These are phyloP conservation scores for Calonectria hawksworthii DNA, from an alignment of 2,329 filamentous ascomycete species.

Conservation along the genomic window DNA sequence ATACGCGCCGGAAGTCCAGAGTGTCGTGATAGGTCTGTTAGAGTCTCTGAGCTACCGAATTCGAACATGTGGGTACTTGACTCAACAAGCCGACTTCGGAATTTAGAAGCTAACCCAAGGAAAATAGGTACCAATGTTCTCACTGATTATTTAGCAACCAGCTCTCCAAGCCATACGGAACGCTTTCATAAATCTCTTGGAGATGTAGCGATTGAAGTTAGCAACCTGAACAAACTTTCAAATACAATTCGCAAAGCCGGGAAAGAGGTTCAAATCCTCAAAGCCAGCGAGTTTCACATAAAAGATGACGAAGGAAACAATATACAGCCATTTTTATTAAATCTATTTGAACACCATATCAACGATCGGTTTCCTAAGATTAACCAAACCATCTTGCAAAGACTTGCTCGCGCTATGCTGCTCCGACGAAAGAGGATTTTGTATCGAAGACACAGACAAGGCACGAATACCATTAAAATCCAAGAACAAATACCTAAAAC, in stretches of 20 bases:
- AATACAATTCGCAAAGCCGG: conserved; percentile 24
- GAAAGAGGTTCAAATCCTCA: conserved; percentile 21
- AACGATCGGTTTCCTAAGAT: conserved; percentile 16
- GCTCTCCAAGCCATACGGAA: too few relatives aligned
- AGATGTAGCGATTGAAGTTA: neutral
- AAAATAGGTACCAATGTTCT: neutral
- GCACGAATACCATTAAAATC: neutral
- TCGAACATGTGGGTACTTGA: conserved; percentile 9
- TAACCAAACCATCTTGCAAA: neutral
- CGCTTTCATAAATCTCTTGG: neutral
- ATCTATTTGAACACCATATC: conserved; percentile 18
- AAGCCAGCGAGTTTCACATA: conserved; percentile 18
- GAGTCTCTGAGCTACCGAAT: conserved; percentile 26
- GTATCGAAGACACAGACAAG: conserved; percentile 24
- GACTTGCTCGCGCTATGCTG: conserved; percentile 29
- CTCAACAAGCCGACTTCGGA: neutral
- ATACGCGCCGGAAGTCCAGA: conserved; percentile 24
- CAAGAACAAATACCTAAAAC: neutral
- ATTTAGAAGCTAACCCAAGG: neutral
- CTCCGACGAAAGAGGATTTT: conserved; percentile 29
- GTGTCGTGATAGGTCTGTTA: conserved; percentile 23
- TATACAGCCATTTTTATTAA: conserved; percentile 1
- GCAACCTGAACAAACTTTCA: conserved; percentile 5
- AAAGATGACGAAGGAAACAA: conserved; percentile 26
- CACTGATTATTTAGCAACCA: too few relatives aligned